phyloP scores from a whole-genome alignment of 2,329 filamentous ascomycete species.

The Epicoccum nigrum region DNA sequence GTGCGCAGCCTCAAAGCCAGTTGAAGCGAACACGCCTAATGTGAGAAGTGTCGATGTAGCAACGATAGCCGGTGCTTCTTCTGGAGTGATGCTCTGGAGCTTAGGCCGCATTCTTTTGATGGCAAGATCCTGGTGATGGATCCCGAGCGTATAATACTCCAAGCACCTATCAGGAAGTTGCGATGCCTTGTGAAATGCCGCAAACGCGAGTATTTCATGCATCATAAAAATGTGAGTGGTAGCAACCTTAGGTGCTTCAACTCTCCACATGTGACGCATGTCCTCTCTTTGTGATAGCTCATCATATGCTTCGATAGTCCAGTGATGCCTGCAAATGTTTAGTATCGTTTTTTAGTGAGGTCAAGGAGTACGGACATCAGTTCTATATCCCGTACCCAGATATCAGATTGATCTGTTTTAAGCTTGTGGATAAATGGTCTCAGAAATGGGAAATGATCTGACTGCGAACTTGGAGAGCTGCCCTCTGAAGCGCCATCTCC shows the following conservation, averaged over 20 bases:
- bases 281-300: slow-evolving; percentile 34
- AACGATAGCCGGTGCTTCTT: slow-evolving; percentile 42
- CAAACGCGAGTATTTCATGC: slow-evolving; percentile 51
- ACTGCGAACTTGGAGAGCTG: slow-evolving; percentile 34
- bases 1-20: slow-evolving; percentile 30
- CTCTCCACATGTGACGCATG: slow-evolving; percentile 41
- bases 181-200: slow-evolving; percentile 48
- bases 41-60: slow-evolving; percentile 41
- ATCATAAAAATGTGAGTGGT: slow-evolving; percentile 46
- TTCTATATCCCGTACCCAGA: slow-evolving; percentile 44
- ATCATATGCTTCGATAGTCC: slow-evolving; percentile 36
- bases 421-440: slow-evolving; percentile 36
- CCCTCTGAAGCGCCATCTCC: slow-evolving; percentile 26
- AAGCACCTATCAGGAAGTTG: slow-evolving; percentile 31
- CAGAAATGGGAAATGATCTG: slow-evolving; percentile 43
- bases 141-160: slow-evolving; percentile 42
- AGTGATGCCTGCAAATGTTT: slow-evolving; percentile 36
- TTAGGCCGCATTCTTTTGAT: slow-evolving; percentile 39
- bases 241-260: slow-evolving; percentile 45
- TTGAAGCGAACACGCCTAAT: slow-evolving; percentile 40
- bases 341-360: background rate
- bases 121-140: slow-evolving; percentile 47
- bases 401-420: slow-evolving; percentile 27
- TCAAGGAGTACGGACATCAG: slow-evolving; percentile 35
- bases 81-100: slow-evolving; percentile 35